These are phyloP conservation scores for Ustilago nuda DNA, from an alignment of 1,284 basidiomycete genomes.

Conservation along the genomic window DNA sequence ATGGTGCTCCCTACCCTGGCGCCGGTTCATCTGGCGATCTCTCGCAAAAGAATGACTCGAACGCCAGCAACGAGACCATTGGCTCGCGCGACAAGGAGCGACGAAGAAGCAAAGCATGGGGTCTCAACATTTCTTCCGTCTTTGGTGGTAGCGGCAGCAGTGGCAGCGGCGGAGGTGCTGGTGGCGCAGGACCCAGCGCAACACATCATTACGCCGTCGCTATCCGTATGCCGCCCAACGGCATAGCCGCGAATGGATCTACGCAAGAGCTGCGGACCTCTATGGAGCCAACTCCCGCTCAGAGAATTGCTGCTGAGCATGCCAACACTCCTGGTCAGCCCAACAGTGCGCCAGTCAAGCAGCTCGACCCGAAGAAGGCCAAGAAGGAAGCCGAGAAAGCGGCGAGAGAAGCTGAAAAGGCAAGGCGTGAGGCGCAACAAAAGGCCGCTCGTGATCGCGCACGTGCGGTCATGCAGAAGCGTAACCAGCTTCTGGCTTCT, in stretches of 20 bases:
- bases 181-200: background rate
- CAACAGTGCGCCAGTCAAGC: conserved; percentile 70
- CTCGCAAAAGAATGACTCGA: conserved; percentile 43
- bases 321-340: conserved; percentile 30
- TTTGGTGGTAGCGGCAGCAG: conserved; percentile 40
- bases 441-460: conserved; percentile 82
- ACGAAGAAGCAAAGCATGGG: conserved; percentile 55
- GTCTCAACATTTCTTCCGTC: conserved; percentile 49
- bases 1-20: conserved; percentile 14
- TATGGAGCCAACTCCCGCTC: conserved; percentile 48
- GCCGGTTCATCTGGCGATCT: conserved; percentile 38
- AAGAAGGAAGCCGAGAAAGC: conserved; percentile 90
- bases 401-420: conserved; percentile 84
- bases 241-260: conserved; percentile 19
- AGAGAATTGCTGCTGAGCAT: conserved; percentile 52
- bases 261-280: conserved; percentile 20
- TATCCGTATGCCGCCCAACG: conserved; percentile 22
- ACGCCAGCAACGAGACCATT: conserved; percentile 53
- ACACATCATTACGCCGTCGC: conserved; percentile 23
- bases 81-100: conserved; percentile 47
- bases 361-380: conserved; percentile 81
- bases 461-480: conserved; percentile 93
- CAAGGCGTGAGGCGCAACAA: conserved; percentile 82
- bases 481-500: conserved; percentile 69
- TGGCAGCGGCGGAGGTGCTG: conserved; percentile 15